A percentile compares a stretch with the other conserved stretches of the same genome.
phyloP scores from a whole-genome alignment of 345 rosid genomes.

The sweet orange (Citrus sinensis) region DNA sequence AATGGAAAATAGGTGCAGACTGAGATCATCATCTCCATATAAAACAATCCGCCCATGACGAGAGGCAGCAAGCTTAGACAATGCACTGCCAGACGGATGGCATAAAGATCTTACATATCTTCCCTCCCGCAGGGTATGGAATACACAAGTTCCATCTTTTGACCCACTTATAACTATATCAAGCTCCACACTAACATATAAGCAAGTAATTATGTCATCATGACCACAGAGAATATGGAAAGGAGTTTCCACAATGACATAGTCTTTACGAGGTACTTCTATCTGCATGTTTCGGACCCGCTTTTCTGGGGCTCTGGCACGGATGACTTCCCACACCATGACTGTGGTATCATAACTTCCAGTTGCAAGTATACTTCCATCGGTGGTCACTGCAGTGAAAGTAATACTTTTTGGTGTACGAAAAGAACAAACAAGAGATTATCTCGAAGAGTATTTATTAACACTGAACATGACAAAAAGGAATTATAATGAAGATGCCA shows the following conservation, averaged over 20 bases:
- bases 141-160: constrained; percentile 92
- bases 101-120: constrained; percentile 82
- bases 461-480: constrained; percentile 10
- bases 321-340: constrained; percentile 89
- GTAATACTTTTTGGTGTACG: not conserved
- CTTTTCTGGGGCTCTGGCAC: constrained; percentile 56
- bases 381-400: constrained; percentile 70
- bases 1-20: constrained; percentile 82
- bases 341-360: constrained; percentile 98
- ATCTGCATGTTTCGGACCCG: constrained; percentile 47
- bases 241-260: constrained; percentile 78
- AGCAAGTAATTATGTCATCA: constrained; percentile 90
- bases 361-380: constrained; percentile 82
- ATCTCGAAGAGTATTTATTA: not conserved
- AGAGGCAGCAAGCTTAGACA: constrained; percentile 87
- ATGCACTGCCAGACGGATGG: constrained; percentile 80
- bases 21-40: constrained; percentile 88
- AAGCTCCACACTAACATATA: constrained; percentile 79
- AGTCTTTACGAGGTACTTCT: constrained; percentile 64
- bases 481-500: not conserved
- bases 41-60: constrained; percentile 74
- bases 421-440: not conserved
- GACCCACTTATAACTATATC: constrained; percentile 97
- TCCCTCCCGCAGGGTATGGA: constrained; percentile 87
- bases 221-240: constrained; percentile 94